Conservation (phyloP, 257 asterid species). For the Capsicum baccatum region DNA sequence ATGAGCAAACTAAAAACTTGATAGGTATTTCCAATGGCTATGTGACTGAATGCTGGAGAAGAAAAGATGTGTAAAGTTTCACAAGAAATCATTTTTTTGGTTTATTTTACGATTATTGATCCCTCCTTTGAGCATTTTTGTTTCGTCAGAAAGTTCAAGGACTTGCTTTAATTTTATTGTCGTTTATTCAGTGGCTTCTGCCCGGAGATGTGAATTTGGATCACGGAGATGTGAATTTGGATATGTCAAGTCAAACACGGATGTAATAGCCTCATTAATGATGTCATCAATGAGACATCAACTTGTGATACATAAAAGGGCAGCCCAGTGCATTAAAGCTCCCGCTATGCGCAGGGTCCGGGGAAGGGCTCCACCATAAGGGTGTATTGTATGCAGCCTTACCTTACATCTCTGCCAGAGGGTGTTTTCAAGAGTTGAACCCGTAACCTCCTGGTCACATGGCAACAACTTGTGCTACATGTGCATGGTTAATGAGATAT, state of each 20-base stretch:
- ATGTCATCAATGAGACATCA: not conserved
- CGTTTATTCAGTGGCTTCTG: not conserved
- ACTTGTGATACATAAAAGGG: not conserved
- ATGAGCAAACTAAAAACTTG: not conserved
- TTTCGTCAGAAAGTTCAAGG: not conserved
- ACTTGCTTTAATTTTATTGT: not conserved
- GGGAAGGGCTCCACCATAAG: too few relatives aligned
- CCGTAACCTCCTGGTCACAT: too few relatives aligned
- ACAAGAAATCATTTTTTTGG: not conserved
- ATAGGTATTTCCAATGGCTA: not conserved
- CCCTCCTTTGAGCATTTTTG: not conserved
- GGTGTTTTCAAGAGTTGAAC: too few relatives aligned
- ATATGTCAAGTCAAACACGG: not conserved
- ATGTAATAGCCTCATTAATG: not conserved
- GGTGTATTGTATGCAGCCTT: too few relatives aligned
- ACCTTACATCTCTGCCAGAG: too few relatives aligned
- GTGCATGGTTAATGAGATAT: not conserved
- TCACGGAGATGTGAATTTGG: slow-evolving; percentile 7
- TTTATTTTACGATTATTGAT: not conserved
- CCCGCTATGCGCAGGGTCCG: too few relatives aligned
- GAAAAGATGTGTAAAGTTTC: slow-evolving; percentile 5
- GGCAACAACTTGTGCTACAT: not conserved
- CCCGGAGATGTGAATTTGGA: slow-evolving; percentile 1
- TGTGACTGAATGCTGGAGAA: not conserved
- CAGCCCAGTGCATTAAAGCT: too few relatives aligned